Evolutionary conservation across 2,329 filamentous ascomycete species (phyloP).

Genomic region (Apiospora marii): DNA sequence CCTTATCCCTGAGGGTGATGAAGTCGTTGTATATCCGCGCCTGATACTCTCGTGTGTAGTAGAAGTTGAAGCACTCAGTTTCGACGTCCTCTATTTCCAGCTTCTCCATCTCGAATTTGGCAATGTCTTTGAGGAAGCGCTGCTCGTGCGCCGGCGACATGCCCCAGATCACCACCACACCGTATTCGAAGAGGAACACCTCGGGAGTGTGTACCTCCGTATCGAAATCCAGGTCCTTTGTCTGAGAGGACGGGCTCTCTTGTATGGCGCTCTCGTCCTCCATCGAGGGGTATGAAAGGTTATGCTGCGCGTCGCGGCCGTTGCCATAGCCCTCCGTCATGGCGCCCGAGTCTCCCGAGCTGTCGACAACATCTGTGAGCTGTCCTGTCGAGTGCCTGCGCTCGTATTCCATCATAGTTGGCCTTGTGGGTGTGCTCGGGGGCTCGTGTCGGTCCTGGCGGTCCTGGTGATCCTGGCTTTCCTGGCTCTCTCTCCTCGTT

Average conservation of each 20-base stretch:
- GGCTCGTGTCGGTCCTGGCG: constrained; percentile 32
- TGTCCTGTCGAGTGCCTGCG: constrained; percentile 80
- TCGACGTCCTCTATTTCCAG: constrained; percentile 88
- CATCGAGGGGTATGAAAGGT: constrained; percentile 43
- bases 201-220: constrained; percentile 91
- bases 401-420: constrained; percentile 58
- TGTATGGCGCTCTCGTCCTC: constrained; percentile 43
- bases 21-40: constrained; percentile 99
- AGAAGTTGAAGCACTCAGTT: constrained; percentile 97
- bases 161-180: constrained; percentile 97
- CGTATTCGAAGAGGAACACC: constrained; percentile 96
- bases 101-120: constrained; percentile 93
- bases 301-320: constrained; percentile 44
- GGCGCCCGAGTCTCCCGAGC: constrained; percentile 42
- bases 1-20: constrained; percentile 91
- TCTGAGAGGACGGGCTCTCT: constrained; percentile 43
- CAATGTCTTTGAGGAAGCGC: constrained; percentile 89
- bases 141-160: constrained; percentile 93
- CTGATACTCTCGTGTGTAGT: constrained; percentile 98
- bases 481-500: constrained; percentile 29
- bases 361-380: constrained; percentile 49
- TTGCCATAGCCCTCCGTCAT: constrained; percentile 38
- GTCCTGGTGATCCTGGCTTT: constrained; percentile 13
- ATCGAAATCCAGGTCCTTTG: constrained; percentile 75
- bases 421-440: constrained; percentile 32